Conservation (phyloP, 495 filamentous ascomycete genomes). For the Penicillium taxi region DNA sequence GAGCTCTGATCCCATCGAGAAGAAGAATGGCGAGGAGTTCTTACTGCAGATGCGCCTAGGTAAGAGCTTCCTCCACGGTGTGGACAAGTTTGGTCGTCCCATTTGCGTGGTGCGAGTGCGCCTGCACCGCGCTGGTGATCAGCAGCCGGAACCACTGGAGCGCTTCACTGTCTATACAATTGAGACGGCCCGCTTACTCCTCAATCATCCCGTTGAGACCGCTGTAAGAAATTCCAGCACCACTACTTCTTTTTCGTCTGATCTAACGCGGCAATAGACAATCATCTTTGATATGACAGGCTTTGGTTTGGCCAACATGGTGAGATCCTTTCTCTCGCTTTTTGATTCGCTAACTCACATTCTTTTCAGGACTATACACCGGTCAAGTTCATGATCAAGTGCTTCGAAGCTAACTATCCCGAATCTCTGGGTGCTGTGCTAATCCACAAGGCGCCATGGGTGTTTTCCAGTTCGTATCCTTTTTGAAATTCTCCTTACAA, state of each 20-base stretch:
- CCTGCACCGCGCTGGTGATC: slow-evolving; percentile 73
- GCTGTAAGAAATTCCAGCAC: slow-evolving; percentile 64
- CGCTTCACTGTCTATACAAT: slow-evolving; percentile 90
- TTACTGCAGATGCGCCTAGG: slow-evolving; percentile 76
- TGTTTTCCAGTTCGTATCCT: slow-evolving; percentile 71
- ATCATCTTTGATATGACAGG: slow-evolving; percentile 94
- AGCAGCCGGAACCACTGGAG: slow-evolving; percentile 72
- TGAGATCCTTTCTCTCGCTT: slow-evolving; percentile 25
- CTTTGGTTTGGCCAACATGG: slow-evolving; percentile 93
- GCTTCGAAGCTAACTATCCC: slow-evolving; percentile 98
- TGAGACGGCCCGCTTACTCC: slow-evolving; percentile 79
- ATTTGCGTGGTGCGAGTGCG: slow-evolving; percentile 80
- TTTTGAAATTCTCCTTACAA: neutral
- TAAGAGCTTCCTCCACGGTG: slow-evolving; percentile 90
- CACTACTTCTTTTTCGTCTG: slow-evolving; percentile 5
- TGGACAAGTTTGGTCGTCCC: slow-evolving; percentile 76
- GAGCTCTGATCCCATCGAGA: slow-evolving; percentile 44
- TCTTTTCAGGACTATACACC: slow-evolving; percentile 73
- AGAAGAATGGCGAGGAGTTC: slow-evolving; percentile 73
- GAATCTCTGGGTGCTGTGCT: slow-evolving; percentile 85
- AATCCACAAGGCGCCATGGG: slow-evolving; percentile 95
- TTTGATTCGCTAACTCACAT: slow-evolving; percentile 7
- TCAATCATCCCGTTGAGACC: slow-evolving; percentile 76
- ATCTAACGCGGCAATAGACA: slow-evolving; percentile 39
- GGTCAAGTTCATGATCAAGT: slow-evolving; percentile 98